Conservation (phyloP, 495 filamentous ascomycete genomes). For the Astrocystis sublimbata region DNA sequence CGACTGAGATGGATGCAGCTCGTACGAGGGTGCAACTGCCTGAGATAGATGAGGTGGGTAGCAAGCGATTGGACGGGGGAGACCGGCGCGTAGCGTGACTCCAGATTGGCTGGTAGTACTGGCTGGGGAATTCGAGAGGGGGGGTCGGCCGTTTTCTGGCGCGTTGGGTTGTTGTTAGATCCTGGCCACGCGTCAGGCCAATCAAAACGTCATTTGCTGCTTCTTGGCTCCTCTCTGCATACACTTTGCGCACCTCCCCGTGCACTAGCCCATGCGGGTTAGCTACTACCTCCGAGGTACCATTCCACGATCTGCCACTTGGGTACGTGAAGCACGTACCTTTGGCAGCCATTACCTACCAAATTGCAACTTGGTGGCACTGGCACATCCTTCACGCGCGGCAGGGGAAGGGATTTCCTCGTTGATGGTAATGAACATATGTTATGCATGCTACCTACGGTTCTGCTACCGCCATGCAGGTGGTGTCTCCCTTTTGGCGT, state of each 20-base stretch:
- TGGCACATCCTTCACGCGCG: neutral
- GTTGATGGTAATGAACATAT: neutral
- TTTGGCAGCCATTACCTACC: neutral
- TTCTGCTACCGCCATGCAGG: neutral
- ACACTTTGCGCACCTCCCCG: conserved; percentile 9
- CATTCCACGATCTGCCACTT: neutral
- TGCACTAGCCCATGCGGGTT: neutral
- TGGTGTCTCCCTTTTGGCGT: neutral
- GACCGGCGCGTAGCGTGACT: conserved; percentile 28
- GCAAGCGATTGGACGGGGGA: conserved; percentile 28
- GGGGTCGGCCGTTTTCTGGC: conserved; percentile 14
- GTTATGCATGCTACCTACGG: neutral
- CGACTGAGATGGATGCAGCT: conserved; percentile 12
- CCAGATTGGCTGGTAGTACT: conserved; percentile 29
- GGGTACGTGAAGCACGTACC: neutral
- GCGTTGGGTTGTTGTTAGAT: conserved; percentile 18
- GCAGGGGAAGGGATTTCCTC: neutral
- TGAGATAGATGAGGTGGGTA: conserved; percentile 25
- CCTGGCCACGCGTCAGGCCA: conserved; percentile 16
- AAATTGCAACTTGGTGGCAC: conserved; percentile 1
- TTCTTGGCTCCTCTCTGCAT: conserved; percentile 10
- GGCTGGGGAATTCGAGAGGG: conserved; percentile 4
- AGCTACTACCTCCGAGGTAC: neutral
- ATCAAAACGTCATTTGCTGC: neutral
- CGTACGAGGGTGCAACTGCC: conserved; percentile 27